Base-by-base conservation (phyloP, 2,329 filamentous ascomycete genomes). In the Byssoonygena ceratinophila region DNA sequence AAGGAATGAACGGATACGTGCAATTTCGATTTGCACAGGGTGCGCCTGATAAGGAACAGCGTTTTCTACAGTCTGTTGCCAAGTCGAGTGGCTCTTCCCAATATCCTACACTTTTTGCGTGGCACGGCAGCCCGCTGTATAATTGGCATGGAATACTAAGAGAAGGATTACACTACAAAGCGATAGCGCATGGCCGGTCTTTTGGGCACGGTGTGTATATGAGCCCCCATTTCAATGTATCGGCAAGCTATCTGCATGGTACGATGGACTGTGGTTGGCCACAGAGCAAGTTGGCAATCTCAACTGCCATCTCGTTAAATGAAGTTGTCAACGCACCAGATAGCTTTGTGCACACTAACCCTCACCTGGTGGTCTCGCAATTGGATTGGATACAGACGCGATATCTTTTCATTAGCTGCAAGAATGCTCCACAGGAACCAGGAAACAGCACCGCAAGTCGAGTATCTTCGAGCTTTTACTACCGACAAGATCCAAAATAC, bases 121-220 rank as follows among this genome's bases (percentile, higher is more conserved):
- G 85, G 83, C 90, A 96, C 65, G 90, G 89, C 4, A 94, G 87
- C 61, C 65, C 71, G 0, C 58, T 94, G 2, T 58, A 66, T 2
- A 95, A 94, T 61, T 95, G 90, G 90, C 90, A 96, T 66, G 85
- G 83, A 60, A 95, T 96, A 60, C 81, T 95, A 57, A 81, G 89
- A 29, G 80, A 84, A 55, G 89, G 90, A 0, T 72, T 96, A 4
- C 80, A 94, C 64, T 95, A 82, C 68, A 77, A 80, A 3, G 66
- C 77, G 0, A 68, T 71, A 0, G 39, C 64, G 0, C 70, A 91
- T 64, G 90, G 89, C 0, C 80, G 90, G 55, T 73, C 83, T 1
- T 87, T 59, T 61, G 90, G 90, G 0, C 54, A 95, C 62, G 90
- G 90, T 0, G 84, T 94, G 1, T 96, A 96, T 62, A 83, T 94